Percentiles rank a stretch among this genome's conserved stretches.
Conservation (phyloP, 1,284 basidiomycete genomes). For the Tylopilus sp. region DNA sequence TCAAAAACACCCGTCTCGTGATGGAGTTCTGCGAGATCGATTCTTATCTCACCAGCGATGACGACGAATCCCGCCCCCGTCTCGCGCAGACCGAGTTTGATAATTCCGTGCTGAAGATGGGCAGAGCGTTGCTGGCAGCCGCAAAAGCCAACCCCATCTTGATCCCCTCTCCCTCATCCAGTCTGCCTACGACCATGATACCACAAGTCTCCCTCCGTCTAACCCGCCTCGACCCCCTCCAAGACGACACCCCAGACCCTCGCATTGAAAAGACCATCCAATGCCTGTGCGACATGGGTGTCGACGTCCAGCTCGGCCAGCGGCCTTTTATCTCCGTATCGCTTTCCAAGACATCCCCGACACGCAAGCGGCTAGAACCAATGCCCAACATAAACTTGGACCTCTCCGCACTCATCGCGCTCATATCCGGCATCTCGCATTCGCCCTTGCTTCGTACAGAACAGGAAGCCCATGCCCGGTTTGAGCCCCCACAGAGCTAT, state of each 20-base stretch:
- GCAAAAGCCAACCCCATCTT: slow-evolving; percentile 49
- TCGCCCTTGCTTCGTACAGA: slow-evolving; percentile 55
- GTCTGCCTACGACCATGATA: slow-evolving; percentile 17
- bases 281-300: slow-evolving; percentile 54
- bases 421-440: slow-evolving; percentile 81
- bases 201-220: slow-evolving; percentile 58
- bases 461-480: slow-evolving; percentile 60
- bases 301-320: slow-evolving; percentile 69
- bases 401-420: slow-evolving; percentile 75
- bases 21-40: slow-evolving; percentile 80
- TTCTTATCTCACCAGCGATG: slow-evolving; percentile 70
- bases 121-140: slow-evolving; percentile 56
- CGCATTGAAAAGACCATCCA: slow-evolving; percentile 62
- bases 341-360: slow-evolving; percentile 18
- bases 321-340: slow-evolving; percentile 31
- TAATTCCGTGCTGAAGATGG: slow-evolving; percentile 69
- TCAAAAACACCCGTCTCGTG: slow-evolving; percentile 70
- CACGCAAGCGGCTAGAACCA: slow-evolving; percentile 36
- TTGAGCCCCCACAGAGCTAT: slow-evolving; percentile 53
- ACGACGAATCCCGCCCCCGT: slow-evolving; percentile 38
- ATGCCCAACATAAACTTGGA: slow-evolving; percentile 70
- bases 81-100: slow-evolving; percentile 55
- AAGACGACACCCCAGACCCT: slow-evolving; percentile 40
- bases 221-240: slow-evolving; percentile 58
- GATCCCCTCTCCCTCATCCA: slow-evolving; percentile 10